Base-by-base conservation (phyloP, 805 yeast species). In the Barnettozyma siamensis region DNA sequence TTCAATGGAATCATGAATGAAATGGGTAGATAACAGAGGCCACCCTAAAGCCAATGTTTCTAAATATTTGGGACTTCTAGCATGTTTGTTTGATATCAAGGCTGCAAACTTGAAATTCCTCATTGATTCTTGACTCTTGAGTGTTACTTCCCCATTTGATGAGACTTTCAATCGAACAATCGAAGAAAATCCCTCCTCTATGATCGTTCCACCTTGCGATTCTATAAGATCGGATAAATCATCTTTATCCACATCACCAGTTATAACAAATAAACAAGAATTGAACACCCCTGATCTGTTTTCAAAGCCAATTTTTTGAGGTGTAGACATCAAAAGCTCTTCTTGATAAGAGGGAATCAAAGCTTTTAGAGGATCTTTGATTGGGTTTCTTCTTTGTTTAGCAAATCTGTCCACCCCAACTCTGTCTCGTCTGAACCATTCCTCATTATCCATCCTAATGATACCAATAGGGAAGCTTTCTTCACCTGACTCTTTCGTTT, bases 21-120 rank as follows among this genome's bases (percentile, higher is more conserved):
- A 88, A 8, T 61, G 55, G 42, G 73, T 72, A 3, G 86, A 78
- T 24, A 88, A 54, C 16, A 84, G 72, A 2, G 97, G 97, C 95
- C 95, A 88, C 3, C 91, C 89, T 33, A 88, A 55, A 0, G 91
- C 85, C 15, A 88, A 58, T 2, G 83, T 78, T 53, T 86, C 93
- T 9, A 88, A 57, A 56, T 83, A 88, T 54, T 88, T 88, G 8
- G 80, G 70, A 36, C 88, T 85, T 29, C 96, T 65, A 16, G 75
- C 67, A 42, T 73, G 71, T 24, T 68, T 69, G 30, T 70, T 71
- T 1, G 58, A 44, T 1, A 88, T 61, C 27, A 85, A 65, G 2
- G 89, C 89, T 2, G 73, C 87, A 62, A 88, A 85, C 26, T 52
- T 65, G 45, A 58, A 67, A 1, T 48, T 43, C 9, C 45, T 33